A percentile compares a stretch with the other conserved stretches of the same genome.
Conservation (phyloP, 2,329 filamentous ascomycete genomes). For the Amauroascus niger region DNA sequence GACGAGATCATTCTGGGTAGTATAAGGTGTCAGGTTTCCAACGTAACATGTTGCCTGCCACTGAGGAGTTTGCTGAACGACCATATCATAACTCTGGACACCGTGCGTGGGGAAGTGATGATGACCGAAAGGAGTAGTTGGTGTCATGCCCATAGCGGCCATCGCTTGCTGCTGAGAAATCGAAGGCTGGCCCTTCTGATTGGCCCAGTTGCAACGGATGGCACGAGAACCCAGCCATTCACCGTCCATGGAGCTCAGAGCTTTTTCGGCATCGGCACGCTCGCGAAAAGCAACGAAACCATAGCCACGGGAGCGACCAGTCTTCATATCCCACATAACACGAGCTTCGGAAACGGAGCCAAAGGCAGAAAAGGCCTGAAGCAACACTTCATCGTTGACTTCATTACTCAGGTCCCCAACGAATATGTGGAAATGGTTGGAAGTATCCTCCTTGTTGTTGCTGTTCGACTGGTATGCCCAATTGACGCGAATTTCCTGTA, state of each 20-base stretch:
- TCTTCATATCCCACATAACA: slow-evolving; percentile 99
- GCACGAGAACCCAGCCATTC: slow-evolving; percentile 98
- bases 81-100: slow-evolving; percentile 94
- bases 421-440: slow-evolving; percentile 97
- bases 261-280: slow-evolving; percentile 86
- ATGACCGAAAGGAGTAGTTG: slow-evolving; percentile 84
- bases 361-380: slow-evolving; percentile 91
- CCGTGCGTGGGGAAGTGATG: slow-evolving; percentile 97
- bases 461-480: slow-evolving; percentile 99
- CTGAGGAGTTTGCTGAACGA: slow-evolving; percentile 83
- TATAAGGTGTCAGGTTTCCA: slow-evolving; percentile 95
- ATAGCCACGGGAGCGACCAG: slow-evolving; percentile 90
- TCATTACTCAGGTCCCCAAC: slow-evolving; percentile 97
- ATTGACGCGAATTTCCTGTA: slow-evolving; percentile 93
- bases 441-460: slow-evolving; percentile 90
- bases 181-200: slow-evolving; percentile 98
- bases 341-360: slow-evolving; percentile 93
- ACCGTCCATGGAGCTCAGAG: slow-evolving; percentile 93
- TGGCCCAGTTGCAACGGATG: slow-evolving; percentile 99
- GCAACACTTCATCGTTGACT: slow-evolving; percentile 90
- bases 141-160: slow-evolving; percentile 96
- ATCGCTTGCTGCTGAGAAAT: slow-evolving; percentile 97
- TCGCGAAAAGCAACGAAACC: slow-evolving; percentile 97
- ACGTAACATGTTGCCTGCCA: slow-evolving; percentile 99
- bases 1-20: slow-evolving; percentile 91